These are phyloP conservation scores for Colletotrichum sublineola DNA, from an alignment of 2,329 filamentous ascomycete genomes.

Conservation along the genomic window DNA sequence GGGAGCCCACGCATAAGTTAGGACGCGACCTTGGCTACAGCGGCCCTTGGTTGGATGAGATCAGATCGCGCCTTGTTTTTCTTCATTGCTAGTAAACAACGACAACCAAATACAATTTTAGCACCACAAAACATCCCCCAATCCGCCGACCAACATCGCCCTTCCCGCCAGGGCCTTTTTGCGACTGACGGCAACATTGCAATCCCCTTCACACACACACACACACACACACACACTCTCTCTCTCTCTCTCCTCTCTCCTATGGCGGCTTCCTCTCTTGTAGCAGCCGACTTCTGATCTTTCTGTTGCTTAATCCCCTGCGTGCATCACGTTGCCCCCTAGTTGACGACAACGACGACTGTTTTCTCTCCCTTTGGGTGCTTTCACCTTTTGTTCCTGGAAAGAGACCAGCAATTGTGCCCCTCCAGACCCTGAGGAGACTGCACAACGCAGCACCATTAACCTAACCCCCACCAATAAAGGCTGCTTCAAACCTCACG, in stretches of 20 bases:
- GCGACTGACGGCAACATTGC: slow-evolving; percentile 29
- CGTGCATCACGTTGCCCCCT: slow-evolving; percentile 17
- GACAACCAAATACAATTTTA: slow-evolving; percentile 42
- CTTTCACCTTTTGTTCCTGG: slow-evolving; percentile 7
- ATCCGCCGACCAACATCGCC: slow-evolving; percentile 36
- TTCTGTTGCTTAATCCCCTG: slow-evolving; percentile 13
- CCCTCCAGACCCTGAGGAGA: slow-evolving; percentile 39
- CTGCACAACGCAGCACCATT: slow-evolving; percentile 23
- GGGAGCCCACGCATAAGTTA: slow-evolving; percentile 33
- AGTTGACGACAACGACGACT: neutral
- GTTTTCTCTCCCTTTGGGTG: slow-evolving; percentile 11
- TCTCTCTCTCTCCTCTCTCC: neutral
- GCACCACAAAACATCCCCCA: slow-evolving; percentile 42
- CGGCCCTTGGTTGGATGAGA: slow-evolving; percentile 40
- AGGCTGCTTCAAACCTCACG: slow-evolving; percentile 15
- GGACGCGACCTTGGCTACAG: slow-evolving; percentile 35
- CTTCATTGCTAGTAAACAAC: slow-evolving; percentile 43
- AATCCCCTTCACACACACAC: neutral
- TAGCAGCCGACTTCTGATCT: slow-evolving; percentile 23
- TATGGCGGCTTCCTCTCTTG: slow-evolving; percentile 29
- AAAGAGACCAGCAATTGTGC: slow-evolving; percentile 29
- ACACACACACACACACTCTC: neutral
- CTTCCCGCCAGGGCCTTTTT: slow-evolving; percentile 36
- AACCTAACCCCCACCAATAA: slow-evolving; percentile 34
- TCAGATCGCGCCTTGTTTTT: slow-evolving; percentile 43